Base-by-base conservation (phyloP, 495 filamentous ascomycete species). In the Delitschia confertaspora region DNA sequence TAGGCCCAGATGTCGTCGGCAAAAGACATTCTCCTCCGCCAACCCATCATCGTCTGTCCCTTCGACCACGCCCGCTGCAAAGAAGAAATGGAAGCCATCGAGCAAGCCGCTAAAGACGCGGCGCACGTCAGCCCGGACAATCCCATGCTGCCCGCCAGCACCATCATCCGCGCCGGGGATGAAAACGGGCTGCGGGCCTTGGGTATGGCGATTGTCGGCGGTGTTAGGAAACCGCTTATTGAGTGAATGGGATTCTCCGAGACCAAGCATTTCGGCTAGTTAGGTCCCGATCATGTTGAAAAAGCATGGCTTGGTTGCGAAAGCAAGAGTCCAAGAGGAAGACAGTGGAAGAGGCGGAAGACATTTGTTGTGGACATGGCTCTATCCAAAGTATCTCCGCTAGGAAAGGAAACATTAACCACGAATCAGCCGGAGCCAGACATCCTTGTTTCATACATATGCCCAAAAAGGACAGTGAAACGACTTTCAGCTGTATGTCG, bases 81-180 rank as follows among this genome's bases (percentile, higher is more conserved):
- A 58, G 88, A 94, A 53, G 93, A 98, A 66, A 93, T 98, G 84
- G 87, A 94, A 57, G 86, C 87, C 6, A 96, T 96, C 48, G 86
- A 95, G 56, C 83, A 91, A 62, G 85, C 93, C 0, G 91, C 91
- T 2, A 87, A 87, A 60, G 88, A 96, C 45, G 89, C 91, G 4
- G 79, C 82, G 17, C 77, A 82, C 45, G 78, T 98, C 33, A 83
- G 85, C 53, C 79, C 80, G 0, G 83, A 88, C 35, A 95, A 94
- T 46, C 91, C 88, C 0, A 82, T 86, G 76, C 63, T 95, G 8
- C 88, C 91, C 2, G 76, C 88, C 4, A 77, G 78, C 37, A 76
- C 74, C 13, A 95, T 98, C 46, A 76, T 95, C 32, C 72, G 80
- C 23, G 78, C 85, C 2, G 72, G 71, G 45, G 88, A 95, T 55